A percentile compares a stretch with the other conserved stretches of the same genome.
Evolutionary conservation across 208 protist species (phyloP).

Genomic region (Leishmania mexicana): DNA sequence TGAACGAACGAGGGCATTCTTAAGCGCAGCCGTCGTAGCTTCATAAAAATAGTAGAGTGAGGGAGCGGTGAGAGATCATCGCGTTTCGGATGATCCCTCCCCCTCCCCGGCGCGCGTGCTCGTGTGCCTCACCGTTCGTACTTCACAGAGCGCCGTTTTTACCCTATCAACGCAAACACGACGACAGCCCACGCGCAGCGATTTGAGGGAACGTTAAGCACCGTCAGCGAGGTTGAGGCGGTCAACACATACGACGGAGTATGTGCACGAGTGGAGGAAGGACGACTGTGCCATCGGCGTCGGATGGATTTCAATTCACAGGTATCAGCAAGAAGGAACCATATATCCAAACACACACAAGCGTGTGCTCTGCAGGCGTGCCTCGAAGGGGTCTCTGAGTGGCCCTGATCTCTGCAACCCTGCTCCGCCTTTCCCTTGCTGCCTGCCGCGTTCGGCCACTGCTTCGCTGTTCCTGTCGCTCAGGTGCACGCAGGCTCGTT

Average conservation of each 20-base stretch:
- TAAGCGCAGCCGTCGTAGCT: not conserved
- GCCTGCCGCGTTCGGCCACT: not conserved
- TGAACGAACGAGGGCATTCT: not conserved
- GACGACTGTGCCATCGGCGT: not conserved
- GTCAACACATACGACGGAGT: not conserved
- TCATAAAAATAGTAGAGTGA: not conserved
- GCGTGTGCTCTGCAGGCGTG: not conserved
- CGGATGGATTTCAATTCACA: not conserved
- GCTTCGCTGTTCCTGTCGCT: not conserved
- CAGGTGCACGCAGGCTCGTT: not conserved
- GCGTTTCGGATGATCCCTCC: not conserved
- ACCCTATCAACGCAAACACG: not conserved
- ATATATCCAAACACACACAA: slow-evolving; percentile 2
- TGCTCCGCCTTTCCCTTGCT: not conserved
- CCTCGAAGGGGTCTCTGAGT: not conserved
- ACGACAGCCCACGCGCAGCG: not conserved
- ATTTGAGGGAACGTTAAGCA: not conserved
- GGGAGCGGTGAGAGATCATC: not conserved
- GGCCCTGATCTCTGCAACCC: not conserved
- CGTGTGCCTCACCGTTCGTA: not conserved
- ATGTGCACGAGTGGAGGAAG: not conserved
- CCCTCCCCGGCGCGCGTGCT: not conserved
- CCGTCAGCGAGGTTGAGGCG: not conserved
- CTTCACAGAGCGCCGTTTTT: not conserved
- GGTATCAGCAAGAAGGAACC: not conserved